Evolutionary conservation across 2,329 filamentous ascomycete genomes (phyloP).

Genomic region (Mollisia scopiformis): DNA sequence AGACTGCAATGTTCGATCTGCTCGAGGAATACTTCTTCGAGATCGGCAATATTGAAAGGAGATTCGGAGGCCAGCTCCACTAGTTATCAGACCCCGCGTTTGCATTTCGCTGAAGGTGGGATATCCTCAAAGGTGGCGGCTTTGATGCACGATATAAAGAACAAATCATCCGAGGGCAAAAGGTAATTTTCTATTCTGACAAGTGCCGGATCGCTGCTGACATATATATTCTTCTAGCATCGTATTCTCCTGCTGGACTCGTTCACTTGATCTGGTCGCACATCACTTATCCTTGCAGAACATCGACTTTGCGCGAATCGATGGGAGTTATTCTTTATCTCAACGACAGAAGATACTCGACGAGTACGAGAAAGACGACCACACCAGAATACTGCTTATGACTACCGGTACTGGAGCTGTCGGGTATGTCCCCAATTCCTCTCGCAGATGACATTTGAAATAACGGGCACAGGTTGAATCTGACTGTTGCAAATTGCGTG

Average conservation of each 20-base stretch:
- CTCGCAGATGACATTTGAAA: neutral
- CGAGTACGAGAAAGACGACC: constrained; percentile 4
- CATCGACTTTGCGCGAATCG: constrained; percentile 13
- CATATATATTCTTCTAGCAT: constrained; percentile 4
- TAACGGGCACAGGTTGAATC: constrained; percentile 9
- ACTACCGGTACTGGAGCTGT: constrained; percentile 22
- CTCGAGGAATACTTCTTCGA: neutral
- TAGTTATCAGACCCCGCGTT: neutral
- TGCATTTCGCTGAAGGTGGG: constrained; percentile 4
- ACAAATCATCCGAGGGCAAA: constrained; percentile 9
- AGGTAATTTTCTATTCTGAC: constrained; percentile 6
- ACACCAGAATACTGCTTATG: constrained; percentile 13
- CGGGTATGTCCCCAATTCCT: constrained; percentile 6
- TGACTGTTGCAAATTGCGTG: constrained; percentile 28
- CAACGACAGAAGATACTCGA: constrained; percentile 15
- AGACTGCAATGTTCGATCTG: neutral
- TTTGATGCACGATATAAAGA: constrained; percentile 14
- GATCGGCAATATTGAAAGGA: neutral
- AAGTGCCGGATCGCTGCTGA: neutral
- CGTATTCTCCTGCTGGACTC: constrained; percentile 22
- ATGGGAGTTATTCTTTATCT: constrained; percentile 15
- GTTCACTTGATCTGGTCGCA: constrained; percentile 18
- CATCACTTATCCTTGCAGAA: constrained; percentile 5
- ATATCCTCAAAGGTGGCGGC: constrained; percentile 17
- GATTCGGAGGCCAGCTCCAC: neutral